Percentiles rank a stretch among this genome's conserved stretches.
Conservation (phyloP, 1,284 basidiomycete species). For the Ceratobasidium sp. region DNA sequence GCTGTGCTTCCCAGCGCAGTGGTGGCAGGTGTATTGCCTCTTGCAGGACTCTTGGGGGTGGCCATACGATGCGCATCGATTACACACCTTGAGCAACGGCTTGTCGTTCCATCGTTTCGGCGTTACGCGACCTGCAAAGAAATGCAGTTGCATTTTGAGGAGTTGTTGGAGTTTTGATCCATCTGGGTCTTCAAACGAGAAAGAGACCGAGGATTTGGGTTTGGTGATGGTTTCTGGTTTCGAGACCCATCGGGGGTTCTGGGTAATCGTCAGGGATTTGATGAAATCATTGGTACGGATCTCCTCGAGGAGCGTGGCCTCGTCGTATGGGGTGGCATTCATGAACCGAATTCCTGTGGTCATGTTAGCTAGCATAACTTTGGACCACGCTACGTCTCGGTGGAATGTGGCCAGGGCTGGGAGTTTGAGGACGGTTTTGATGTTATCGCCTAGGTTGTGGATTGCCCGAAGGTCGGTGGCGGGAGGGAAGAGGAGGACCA, state of each 20-base stretch:
- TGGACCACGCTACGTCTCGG: constrained; percentile 9
- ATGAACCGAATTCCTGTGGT: neutral
- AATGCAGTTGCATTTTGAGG: neutral
- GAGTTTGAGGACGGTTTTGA: neutral
- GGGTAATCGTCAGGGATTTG: neutral
- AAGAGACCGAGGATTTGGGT: neutral
- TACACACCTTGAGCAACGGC: neutral
- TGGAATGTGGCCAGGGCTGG: neutral
- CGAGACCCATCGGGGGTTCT: neutral
- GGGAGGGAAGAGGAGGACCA: neutral
- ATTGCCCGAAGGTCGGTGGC: neutral
- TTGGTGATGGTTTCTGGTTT: neutral
- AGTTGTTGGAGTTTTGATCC: neutral
- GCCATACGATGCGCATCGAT: neutral
- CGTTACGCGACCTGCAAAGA: neutral
- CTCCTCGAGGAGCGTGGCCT: neutral
- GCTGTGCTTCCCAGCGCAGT: neutral
- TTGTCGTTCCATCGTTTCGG: neutral
- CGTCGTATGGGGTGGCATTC: neutral
- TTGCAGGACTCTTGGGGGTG: neutral
- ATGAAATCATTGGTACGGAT: neutral
- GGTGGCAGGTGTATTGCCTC: neutral
- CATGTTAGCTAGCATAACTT: neutral
- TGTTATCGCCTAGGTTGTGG: neutral
- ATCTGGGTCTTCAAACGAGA: constrained; percentile 1